A percentile compares a stretch with the other conserved stretches of the same genome.
phyloP scores from a whole-genome alignment of 2,329 filamentous ascomycete genomes.

The Nemania bipapillata region DNA sequence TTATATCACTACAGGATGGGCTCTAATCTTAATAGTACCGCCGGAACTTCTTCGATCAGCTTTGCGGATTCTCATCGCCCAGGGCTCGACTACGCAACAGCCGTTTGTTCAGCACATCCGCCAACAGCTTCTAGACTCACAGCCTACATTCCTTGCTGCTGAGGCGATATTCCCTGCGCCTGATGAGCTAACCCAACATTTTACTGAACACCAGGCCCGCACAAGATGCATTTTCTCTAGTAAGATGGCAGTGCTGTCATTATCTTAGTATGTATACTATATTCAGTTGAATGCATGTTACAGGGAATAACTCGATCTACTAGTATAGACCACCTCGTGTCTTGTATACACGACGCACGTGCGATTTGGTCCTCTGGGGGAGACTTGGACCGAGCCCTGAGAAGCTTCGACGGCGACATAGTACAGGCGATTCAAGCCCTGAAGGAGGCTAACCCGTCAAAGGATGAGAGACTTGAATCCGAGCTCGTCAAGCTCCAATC shows the following conservation, averaged over 20 bases:
- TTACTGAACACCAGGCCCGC: slow-evolving; percentile 47
- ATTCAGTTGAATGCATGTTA: neutral
- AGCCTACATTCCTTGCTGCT: slow-evolving; percentile 40
- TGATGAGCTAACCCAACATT: slow-evolving; percentile 43
- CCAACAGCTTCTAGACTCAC: slow-evolving; percentile 44
- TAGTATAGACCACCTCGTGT: slow-evolving; percentile 47
- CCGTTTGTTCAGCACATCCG: slow-evolving; percentile 53
- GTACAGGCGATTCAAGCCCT: slow-evolving; percentile 54
- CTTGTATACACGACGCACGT: slow-evolving; percentile 36
- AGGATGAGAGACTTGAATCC: slow-evolving; percentile 37
- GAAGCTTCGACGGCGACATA: slow-evolving; percentile 51
- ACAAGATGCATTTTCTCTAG: slow-evolving; percentile 54
- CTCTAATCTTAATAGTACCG: slow-evolving; percentile 46
- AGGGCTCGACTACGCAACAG: slow-evolving; percentile 48
- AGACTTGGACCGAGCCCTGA: slow-evolving; percentile 43
- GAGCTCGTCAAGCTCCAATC: slow-evolving; percentile 39
- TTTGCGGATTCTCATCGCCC: slow-evolving; percentile 50
- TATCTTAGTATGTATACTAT: slow-evolving; percentile 48
- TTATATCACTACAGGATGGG: neutral
- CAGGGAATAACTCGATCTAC: neutral
- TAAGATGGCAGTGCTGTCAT: slow-evolving; percentile 49
- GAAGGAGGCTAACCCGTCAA: slow-evolving; percentile 49
- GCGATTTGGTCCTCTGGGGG: slow-evolving; percentile 43
- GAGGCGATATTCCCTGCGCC: slow-evolving; percentile 44
- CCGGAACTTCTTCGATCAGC: slow-evolving; percentile 51